phyloP scores from a whole-genome alignment of 768 basidiomycete species.

The Boletus rubroflammeus region DNA sequence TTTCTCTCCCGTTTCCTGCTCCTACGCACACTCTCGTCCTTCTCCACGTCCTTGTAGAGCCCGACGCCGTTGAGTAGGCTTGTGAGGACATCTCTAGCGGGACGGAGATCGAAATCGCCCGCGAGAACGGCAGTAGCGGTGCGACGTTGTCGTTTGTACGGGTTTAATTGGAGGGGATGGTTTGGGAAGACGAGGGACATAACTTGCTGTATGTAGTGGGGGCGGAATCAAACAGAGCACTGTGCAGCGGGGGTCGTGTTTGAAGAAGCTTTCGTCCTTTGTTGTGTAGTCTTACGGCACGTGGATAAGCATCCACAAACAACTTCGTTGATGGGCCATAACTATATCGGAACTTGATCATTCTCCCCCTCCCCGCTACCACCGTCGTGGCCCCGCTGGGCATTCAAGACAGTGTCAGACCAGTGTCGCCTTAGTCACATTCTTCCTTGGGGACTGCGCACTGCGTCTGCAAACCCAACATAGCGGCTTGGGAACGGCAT shows the following conservation, averaged over 20 bases:
- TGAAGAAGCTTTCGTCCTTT: constrained; percentile 31
- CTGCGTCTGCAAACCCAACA: neutral
- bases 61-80: constrained; percentile 74
- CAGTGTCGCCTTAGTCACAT: neutral
- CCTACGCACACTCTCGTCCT: constrained; percentile 53
- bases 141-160: constrained; percentile 44
- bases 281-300: constrained; percentile 36
- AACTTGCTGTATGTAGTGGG: constrained; percentile 7
- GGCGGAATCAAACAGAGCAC: constrained; percentile 19
- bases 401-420: neutral
- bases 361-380: neutral
- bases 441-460: neutral
- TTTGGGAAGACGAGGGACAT: constrained; percentile 23
- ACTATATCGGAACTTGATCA: constrained; percentile 26
- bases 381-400: neutral
- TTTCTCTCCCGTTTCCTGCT: constrained; percentile 48
- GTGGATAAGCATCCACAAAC: constrained; percentile 36
- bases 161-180: constrained; percentile 12
- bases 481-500: constrained; percentile 29
- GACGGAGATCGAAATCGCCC: constrained; percentile 66
- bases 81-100: constrained; percentile 72
- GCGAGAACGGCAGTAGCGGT: constrained; percentile 75
- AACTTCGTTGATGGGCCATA: constrained; percentile 33
- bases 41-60: constrained; percentile 60
- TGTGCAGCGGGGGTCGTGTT: constrained; percentile 34